Conservation (phyloP, 2,329 filamentous ascomycete species). For the Fusarium sp. region DNA sequence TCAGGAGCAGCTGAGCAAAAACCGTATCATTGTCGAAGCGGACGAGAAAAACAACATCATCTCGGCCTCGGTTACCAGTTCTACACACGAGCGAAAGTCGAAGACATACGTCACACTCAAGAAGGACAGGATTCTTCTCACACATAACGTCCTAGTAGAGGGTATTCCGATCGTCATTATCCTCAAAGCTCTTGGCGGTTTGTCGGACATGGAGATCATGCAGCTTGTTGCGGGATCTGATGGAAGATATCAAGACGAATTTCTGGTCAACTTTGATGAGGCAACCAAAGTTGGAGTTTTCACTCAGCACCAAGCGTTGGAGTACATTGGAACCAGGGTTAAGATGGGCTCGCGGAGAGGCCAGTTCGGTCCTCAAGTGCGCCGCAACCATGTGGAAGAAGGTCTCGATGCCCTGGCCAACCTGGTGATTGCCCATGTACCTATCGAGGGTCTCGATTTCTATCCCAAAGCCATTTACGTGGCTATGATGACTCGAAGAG, state of each 20-base stretch:
- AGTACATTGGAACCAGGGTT: slow-evolving; percentile 89
- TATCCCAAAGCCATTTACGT: slow-evolving; percentile 97
- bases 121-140: slow-evolving; percentile 90
- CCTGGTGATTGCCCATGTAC: slow-evolving; percentile 94
- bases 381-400: slow-evolving; percentile 89
- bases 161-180: slow-evolving; percentile 96
- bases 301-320: slow-evolving; percentile 95
- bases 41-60: slow-evolving; percentile 94
- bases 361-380: slow-evolving; percentile 68
- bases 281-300: slow-evolving; percentile 86
- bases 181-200: slow-evolving; percentile 92
- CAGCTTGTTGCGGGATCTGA: slow-evolving; percentile 91
- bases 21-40: slow-evolving; percentile 96
- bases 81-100: slow-evolving; percentile 96
- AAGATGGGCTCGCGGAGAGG: slow-evolving; percentile 84
- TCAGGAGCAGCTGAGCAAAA: slow-evolving; percentile 99
- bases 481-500: slow-evolving; percentile 96
- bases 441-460: slow-evolving; percentile 92
- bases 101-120: slow-evolving; percentile 97
- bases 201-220: slow-evolving; percentile 95
- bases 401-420: slow-evolving; percentile 93
- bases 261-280: slow-evolving; percentile 95
- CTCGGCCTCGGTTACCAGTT: slow-evolving; percentile 96
- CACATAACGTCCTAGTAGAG: slow-evolving; percentile 94
- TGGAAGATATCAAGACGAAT: slow-evolving; percentile 92